Evolutionary conservation across 352 stramenopile species (phyloP).

Genomic region (Phytophthora melonis): DNA sequence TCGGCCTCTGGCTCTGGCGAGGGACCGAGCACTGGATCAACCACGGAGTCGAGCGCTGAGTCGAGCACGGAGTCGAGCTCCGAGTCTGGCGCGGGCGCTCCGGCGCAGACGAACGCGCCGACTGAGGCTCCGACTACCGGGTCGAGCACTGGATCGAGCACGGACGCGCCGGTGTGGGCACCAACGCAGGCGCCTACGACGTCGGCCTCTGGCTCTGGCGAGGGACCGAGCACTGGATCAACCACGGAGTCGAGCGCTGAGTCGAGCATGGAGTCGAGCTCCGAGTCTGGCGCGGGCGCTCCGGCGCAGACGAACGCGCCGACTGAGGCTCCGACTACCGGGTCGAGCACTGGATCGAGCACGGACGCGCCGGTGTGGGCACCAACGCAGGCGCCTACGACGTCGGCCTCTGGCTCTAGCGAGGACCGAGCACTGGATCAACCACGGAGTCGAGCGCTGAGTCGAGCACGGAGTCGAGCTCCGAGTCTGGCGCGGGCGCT

Average conservation of each 20-base stretch:
- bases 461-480: background rate
- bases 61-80: background rate
- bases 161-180: no score
- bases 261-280: background rate
- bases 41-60: background rate
- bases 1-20: background rate
- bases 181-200: background rate
- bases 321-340: background rate
- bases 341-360: slow-evolving; percentile 1
- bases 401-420: no score
- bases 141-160: background rate
- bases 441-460: background rate
- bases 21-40: background rate
- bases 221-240: slow-evolving; percentile 1
- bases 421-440: background rate
- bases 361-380: background rate
- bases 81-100: background rate
- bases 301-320: background rate
- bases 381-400: no score
- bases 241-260: no score
- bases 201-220: background rate
- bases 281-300: background rate
- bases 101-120: background rate
- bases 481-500: background rate
- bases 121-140: background rate